These are phyloP conservation scores for Endocarpon pusillum DNA, from an alignment of 495 filamentous ascomycete genomes.

Conservation along the genomic window DNA sequence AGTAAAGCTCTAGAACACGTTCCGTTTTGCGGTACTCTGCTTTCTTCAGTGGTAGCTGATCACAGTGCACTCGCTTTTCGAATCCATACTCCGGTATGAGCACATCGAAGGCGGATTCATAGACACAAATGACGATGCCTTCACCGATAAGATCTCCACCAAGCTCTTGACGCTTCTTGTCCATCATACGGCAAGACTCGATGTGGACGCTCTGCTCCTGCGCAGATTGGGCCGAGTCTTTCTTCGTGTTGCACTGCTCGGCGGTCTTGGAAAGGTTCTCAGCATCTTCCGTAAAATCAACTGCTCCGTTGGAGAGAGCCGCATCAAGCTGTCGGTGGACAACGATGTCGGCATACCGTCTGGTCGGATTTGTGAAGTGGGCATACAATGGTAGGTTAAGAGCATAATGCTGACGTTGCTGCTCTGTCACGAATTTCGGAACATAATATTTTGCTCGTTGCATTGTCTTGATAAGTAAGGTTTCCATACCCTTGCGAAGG, in stretches of 20 bases:
- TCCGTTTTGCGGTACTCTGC: slow-evolving; percentile 94
- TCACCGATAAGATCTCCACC: slow-evolving; percentile 91
- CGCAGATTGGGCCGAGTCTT: slow-evolving; percentile 91
- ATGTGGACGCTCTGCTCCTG: slow-evolving; percentile 99
- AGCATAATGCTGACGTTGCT: slow-evolving; percentile 71
- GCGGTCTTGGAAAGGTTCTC: slow-evolving; percentile 83
- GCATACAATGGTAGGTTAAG: slow-evolving; percentile 90
- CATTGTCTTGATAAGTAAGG: slow-evolving; percentile 82
- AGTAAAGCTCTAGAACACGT: slow-evolving; percentile 86
- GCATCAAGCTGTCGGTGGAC: slow-evolving; percentile 91
- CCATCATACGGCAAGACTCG: slow-evolving; percentile 88
- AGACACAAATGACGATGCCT: slow-evolving; percentile 91
- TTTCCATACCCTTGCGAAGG: slow-evolving; percentile 94
- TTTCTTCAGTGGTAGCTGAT: slow-evolving; percentile 95
- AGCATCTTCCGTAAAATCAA: slow-evolving; percentile 78
- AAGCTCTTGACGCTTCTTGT: slow-evolving; percentile 65
- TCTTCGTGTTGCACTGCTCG: slow-evolving; percentile 95
- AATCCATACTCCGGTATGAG: slow-evolving; percentile 97
- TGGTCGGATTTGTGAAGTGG: slow-evolving; percentile 90
- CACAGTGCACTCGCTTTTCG: slow-evolving; percentile 97
- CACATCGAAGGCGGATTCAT: slow-evolving; percentile 97
- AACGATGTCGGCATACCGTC: slow-evolving; percentile 85
- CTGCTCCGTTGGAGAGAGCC: slow-evolving; percentile 61
- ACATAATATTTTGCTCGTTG: slow-evolving; percentile 90
- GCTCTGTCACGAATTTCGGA: slow-evolving; percentile 50